A percentile compares a stretch with the other conserved stretches of the same genome.
phyloP scores from a whole-genome alignment of 2,329 filamentous ascomycete genomes.

The Epichloe brachyelytri region DNA sequence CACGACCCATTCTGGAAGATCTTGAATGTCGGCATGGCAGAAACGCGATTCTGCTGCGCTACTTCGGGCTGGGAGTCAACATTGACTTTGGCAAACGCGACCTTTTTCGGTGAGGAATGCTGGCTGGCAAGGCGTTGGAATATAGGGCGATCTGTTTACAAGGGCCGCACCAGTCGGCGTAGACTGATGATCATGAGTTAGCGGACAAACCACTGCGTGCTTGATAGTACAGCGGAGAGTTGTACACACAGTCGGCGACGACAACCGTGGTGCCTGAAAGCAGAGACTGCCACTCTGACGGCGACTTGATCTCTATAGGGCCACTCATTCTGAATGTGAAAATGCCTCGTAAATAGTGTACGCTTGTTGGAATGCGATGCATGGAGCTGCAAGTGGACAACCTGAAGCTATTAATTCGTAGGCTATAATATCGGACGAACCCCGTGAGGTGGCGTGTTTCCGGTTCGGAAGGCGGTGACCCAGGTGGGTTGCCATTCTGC shows the following conservation, averaged over 20 bases:
- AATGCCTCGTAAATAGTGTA: background rate
- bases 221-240: background rate
- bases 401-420: background rate
- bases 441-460: conserved; percentile 1
- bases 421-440: background rate
- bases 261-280: conserved; percentile 66
- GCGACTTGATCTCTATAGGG: conserved; percentile 47
- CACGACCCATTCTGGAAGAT: conserved; percentile 67
- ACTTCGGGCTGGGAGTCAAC: conserved; percentile 14
- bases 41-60: conserved; percentile 59
- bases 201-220: background rate
- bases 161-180: conserved; percentile 37
- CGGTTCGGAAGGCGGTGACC: conserved; percentile 10
- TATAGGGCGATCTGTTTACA: conserved; percentile 34
- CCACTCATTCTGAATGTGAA: conserved; percentile 26
- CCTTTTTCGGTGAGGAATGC: conserved; percentile 12
- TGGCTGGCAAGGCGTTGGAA: conserved; percentile 35
- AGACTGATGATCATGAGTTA: conserved; percentile 57
- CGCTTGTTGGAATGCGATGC: background rate
- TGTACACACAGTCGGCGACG: conserved; percentile 72
- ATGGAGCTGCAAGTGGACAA: background rate
- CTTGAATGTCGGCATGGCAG: conserved; percentile 89
- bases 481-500: conserved; percentile 12
- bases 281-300: conserved; percentile 57
- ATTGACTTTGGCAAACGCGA: conserved; percentile 12